Conservation (phyloP, 768 basidiomycete genomes). For the Hericium rajendrae region DNA sequence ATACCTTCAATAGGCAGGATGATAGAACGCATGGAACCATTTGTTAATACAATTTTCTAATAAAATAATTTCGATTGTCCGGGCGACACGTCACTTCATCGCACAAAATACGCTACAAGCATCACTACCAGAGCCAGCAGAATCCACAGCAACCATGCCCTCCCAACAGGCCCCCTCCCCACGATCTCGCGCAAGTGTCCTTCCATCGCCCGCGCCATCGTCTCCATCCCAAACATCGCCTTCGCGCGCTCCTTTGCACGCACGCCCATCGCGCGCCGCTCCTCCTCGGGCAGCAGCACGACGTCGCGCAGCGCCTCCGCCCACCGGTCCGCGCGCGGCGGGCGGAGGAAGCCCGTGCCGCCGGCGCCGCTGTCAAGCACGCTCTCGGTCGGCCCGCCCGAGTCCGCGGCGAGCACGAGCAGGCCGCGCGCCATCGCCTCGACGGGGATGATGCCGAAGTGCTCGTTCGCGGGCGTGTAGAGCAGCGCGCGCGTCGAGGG, state of each 20-base stretch:
- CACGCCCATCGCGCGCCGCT: constrained; percentile 38
- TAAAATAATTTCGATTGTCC: too few species aligned
- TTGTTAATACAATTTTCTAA: neutral
- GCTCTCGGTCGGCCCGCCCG: constrained; percentile 88
- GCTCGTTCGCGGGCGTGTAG: constrained; percentile 93
- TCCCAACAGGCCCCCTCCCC: constrained; percentile 31
- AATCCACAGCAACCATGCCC: constrained; percentile 2
- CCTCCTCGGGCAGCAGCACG: constrained; percentile 29
- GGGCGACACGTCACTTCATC: neutral
- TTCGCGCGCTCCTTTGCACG: constrained; percentile 55
- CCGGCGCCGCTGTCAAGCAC: constrained; percentile 34
- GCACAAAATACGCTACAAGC: constrained; percentile 5
- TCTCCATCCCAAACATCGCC: constrained; percentile 64
- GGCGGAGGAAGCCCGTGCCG: constrained; percentile 70
- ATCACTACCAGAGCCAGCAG: constrained; percentile 1
- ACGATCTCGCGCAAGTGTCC: constrained; percentile 43
- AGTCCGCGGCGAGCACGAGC: constrained; percentile 80
- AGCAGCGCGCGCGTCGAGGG: constrained; percentile 63
- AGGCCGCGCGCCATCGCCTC: constrained; percentile 91
- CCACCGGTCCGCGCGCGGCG: constrained; percentile 60
- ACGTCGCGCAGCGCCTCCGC: constrained; percentile 57
- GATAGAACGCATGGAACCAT: neutral
- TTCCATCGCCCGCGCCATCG: constrained; percentile 59
- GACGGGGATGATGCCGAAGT: constrained; percentile 94
- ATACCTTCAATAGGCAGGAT: neutral